Evolutionary conservation across 2,329 filamentous ascomycete species (phyloP).

Genomic region (Calonectria naviculata): DNA sequence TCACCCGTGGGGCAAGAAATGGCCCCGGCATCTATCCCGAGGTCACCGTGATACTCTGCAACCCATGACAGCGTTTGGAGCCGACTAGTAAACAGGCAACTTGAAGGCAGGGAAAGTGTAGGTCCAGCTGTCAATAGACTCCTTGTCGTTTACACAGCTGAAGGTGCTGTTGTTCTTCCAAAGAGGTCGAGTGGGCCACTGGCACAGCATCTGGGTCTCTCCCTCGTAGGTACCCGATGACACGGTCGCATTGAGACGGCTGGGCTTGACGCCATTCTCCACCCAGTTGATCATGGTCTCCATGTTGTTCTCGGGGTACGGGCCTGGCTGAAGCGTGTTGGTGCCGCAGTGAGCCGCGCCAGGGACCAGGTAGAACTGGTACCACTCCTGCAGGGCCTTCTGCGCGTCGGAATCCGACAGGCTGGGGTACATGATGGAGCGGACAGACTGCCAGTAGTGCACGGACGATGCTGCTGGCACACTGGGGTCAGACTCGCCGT

Average conservation of each 20-base stretch:
- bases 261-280: conserved; percentile 61
- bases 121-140: conserved; percentile 28
- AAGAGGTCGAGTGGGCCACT: conserved; percentile 46
- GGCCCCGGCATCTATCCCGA: background rate
- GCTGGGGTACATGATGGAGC: conserved; percentile 52
- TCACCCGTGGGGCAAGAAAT: background rate
- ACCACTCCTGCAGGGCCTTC: conserved; percentile 62
- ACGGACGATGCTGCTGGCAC: conserved; percentile 65
- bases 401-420: conserved; percentile 48
- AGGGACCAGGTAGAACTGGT: conserved; percentile 64
- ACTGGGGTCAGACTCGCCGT: conserved; percentile 65
- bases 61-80: no score
- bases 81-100: conserved; percentile 19
- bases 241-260: conserved; percentile 49
- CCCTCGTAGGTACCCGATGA: conserved; percentile 33
- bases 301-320: conserved; percentile 69
- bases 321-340: conserved; percentile 57
- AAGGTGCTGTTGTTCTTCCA: conserved; percentile 18
- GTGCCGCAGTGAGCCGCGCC: conserved; percentile 63
- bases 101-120: conserved; percentile 28
- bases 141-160: conserved; percentile 25
- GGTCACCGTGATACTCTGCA: background rate
- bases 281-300: conserved; percentile 78
- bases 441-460: conserved; percentile 66
- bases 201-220: conserved; percentile 50